Conservation (phyloP, 1,139 yeast species). For the Magnusiomyces paraingens region DNA sequence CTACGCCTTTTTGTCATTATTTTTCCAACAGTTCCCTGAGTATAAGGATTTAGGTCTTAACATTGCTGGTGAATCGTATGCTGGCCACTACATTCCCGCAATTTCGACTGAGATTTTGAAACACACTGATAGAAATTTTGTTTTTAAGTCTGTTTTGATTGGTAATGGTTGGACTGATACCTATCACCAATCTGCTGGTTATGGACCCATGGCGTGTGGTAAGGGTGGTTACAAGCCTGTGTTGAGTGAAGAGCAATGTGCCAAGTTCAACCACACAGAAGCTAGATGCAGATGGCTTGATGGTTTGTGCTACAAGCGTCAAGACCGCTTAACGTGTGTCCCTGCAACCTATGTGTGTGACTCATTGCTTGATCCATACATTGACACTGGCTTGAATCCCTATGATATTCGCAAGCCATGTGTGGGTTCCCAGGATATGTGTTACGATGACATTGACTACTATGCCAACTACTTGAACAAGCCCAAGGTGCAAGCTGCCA, state of each 20-base stretch:
- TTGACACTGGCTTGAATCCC: slow-evolving; percentile 83
- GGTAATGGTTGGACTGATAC: slow-evolving; percentile 98
- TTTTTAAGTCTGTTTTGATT: slow-evolving; percentile 79
- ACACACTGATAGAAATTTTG: slow-evolving; percentile 58
- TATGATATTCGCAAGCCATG: slow-evolving; percentile 89
- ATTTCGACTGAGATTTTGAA: slow-evolving; percentile 13
- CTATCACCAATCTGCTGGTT: slow-evolving; percentile 76
- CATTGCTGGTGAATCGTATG: slow-evolving; percentile 98
- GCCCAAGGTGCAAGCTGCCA: slow-evolving; percentile 62
- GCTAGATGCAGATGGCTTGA: slow-evolving; percentile 81
- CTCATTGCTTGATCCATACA: slow-evolving; percentile 82
- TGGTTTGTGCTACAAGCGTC: slow-evolving; percentile 69
- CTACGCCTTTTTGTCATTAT: slow-evolving; percentile 82
- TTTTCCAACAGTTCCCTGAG: slow-evolving; percentile 88
- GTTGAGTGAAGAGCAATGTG: slow-evolving; percentile 72
- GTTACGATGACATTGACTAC: slow-evolving; percentile 67
- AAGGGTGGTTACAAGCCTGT: slow-evolving; percentile 84
- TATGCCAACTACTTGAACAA: slow-evolving; percentile 65
- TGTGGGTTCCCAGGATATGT: slow-evolving; percentile 51
- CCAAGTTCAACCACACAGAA: slow-evolving; percentile 59
- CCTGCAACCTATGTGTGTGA: slow-evolving; percentile 92
- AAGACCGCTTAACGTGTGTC: slow-evolving; percentile 83
- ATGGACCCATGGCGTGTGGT: slow-evolving; percentile 98
- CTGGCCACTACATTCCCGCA: slow-evolving; percentile 89
- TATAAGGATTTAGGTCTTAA: slow-evolving; percentile 71